These are phyloP conservation scores for Pseudonitzschia delicatissima DNA, from an alignment of 108 stramenopile species.

Conservation along the genomic window DNA sequence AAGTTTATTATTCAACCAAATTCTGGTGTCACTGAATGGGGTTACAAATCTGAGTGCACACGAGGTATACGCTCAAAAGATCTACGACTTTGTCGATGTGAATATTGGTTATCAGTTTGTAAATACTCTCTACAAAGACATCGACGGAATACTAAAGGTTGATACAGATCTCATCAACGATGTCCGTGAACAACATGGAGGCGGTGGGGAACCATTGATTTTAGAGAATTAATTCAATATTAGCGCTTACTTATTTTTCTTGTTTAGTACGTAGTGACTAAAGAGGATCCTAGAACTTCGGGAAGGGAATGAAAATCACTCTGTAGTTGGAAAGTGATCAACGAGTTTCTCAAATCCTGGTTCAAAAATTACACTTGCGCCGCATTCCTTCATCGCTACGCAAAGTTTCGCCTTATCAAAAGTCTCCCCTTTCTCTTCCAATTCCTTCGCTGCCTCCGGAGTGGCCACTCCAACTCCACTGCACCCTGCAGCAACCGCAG, in stretches of 20 bases:
- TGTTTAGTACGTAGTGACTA: background rate
- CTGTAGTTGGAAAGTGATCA: slow-evolving; percentile 37
- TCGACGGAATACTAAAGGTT: slow-evolving; percentile 41
- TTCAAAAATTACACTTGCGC: slow-evolving; percentile 52
- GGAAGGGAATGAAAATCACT: too few species aligned
- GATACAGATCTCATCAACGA: slow-evolving; percentile 61
- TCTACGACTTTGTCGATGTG: slow-evolving; percentile 71
- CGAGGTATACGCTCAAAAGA: slow-evolving; percentile 77
- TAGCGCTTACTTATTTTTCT: too few species aligned
- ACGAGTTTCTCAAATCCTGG: slow-evolving; percentile 66
- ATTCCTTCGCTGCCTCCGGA: slow-evolving; percentile 63
- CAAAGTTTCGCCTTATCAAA: slow-evolving; percentile 35
- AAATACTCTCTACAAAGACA: slow-evolving; percentile 46
- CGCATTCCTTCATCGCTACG: slow-evolving; percentile 56
- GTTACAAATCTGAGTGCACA: slow-evolving; percentile 63
- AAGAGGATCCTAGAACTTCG: background rate
- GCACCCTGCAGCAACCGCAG: slow-evolving; percentile 72
- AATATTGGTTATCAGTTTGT: slow-evolving; percentile 80
- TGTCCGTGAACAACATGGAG: slow-evolving; percentile 57
- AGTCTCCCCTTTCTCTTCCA: slow-evolving; percentile 32
- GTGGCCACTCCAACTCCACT: slow-evolving; percentile 81
- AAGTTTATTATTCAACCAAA: slow-evolving; percentile 68
- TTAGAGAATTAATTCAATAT: background rate
- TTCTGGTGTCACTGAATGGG: slow-evolving; percentile 69
- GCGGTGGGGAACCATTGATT: slow-evolving; percentile 42